Evolutionary conservation across 2,329 filamentous ascomycete genomes (phyloP), one percentile per base, ranked within the genome.

Genomic region (Herpotrichia juniperi): DNA sequence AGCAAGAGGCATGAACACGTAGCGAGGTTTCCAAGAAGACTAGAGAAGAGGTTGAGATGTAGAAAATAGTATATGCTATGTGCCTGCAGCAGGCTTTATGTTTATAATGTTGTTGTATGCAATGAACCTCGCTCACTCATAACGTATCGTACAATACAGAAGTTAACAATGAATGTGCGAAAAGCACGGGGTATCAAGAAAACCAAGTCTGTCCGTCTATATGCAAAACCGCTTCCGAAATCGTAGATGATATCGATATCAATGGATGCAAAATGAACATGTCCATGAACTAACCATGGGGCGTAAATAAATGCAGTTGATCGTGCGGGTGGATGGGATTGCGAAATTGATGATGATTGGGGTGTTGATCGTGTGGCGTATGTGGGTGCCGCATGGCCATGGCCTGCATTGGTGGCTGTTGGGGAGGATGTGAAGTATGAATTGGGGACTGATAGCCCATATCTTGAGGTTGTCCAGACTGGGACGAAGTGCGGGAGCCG

Each of bases 371-470:
- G 14, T 57, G 42, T n/a, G 46, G 54, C 11, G 44, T 50, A 28
- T 46, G 50, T n/a, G 46, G 48, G 21, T 50, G 50, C 12, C 51
- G 53, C 34, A 47, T 46, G 14, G 44, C 22, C 42, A 46, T 46
- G 19, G 19, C 34, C 42, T 17, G 45, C 24, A 39, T 47, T 12
- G 37, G 35, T 7, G 25, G 35, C 40, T 40, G 44, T 30, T 19
- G 34, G 8, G 34, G 19, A 24, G 37, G 21, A 25, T 40, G 37
- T 12, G 26, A 28, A 12, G 26, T 28, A 7, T 62, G 66, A 1
- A 66, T 56, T 4, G 57, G 44, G 19, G 62, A 73, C 11, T 69
- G 65, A 9, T 57, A 44, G 5, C 51, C 51, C 47, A 71, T 59
- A 2, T 66, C 65, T 6, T 50, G n/a, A 4, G 58, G 44, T 12